A percentile compares a stretch with the other conserved stretches of the same genome.
Conservation (phyloP, 305 asterid genomes). For the Fraxinus baroniana region DNA sequence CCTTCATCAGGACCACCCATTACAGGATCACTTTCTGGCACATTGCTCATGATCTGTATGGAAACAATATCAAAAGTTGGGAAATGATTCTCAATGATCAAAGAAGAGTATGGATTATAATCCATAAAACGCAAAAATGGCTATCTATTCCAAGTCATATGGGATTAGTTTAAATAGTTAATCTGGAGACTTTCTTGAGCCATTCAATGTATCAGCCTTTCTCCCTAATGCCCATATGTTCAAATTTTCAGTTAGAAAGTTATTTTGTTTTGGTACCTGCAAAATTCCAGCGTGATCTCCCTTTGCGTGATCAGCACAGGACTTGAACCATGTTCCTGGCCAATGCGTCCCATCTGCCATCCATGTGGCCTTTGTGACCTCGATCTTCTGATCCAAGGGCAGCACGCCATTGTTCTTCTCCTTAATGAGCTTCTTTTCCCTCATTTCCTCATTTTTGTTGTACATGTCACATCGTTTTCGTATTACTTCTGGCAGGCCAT, state of each 20-base stretch:
- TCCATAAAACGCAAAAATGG: background rate
- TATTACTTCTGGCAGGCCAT: slow-evolving; percentile 76
- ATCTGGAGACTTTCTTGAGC: background rate
- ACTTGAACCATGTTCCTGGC: slow-evolving; percentile 86
- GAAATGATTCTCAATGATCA: background rate
- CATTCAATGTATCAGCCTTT: background rate
- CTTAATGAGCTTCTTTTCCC: slow-evolving; percentile 44
- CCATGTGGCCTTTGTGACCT: slow-evolving; percentile 69
- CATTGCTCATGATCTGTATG: slow-evolving; percentile 86
- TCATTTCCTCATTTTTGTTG: slow-evolving; percentile 54
- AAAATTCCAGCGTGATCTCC: slow-evolving; percentile 94
- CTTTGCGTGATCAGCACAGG: slow-evolving; percentile 67
- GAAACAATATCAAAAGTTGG: background rate
- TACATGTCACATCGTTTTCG: slow-evolving; percentile 67
- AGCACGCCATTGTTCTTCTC: slow-evolving; percentile 53
- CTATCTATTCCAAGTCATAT: too few relatives aligned
- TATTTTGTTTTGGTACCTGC: slow-evolving; percentile 42
- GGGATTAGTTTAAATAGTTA: too few relatives aligned
- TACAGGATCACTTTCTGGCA: slow-evolving; percentile 73
- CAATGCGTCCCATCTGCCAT: slow-evolving; percentile 98
- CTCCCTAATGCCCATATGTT: background rate
- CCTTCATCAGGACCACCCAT: slow-evolving; percentile 74
- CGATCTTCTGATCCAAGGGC: slow-evolving; percentile 43
- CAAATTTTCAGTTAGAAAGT: background rate
- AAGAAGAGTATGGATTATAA: background rate